Conservation (phyloP, 1,284 basidiomycete species). For the Boletus holoroseus region DNA sequence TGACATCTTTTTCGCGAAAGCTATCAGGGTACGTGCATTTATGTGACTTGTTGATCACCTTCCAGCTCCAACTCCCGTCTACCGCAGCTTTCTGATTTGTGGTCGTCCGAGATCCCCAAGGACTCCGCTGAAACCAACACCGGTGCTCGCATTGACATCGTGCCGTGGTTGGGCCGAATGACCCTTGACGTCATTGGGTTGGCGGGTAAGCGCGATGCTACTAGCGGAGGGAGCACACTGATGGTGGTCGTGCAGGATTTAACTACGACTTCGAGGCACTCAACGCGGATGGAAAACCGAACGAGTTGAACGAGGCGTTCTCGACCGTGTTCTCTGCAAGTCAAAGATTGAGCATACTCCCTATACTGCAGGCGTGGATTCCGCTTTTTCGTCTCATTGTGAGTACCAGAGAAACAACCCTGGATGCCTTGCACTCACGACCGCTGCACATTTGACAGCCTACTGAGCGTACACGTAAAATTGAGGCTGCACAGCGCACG, state of each 20-base stretch:
- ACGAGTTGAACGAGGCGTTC: constrained; percentile 51
- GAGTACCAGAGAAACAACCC: constrained; percentile 13
- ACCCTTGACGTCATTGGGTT: constrained; percentile 68
- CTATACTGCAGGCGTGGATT: constrained; percentile 36
- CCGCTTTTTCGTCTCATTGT: constrained; percentile 44
- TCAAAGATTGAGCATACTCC: constrained; percentile 25
- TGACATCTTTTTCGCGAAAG: constrained; percentile 49
- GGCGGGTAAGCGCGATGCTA: constrained; percentile 41
- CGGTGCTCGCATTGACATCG: constrained; percentile 40
- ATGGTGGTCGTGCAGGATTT: constrained; percentile 42
- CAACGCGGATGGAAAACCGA: constrained; percentile 34
- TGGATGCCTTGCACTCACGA: background rate
- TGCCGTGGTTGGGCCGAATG: constrained; percentile 50
- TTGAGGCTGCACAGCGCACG: constrained; percentile 19
- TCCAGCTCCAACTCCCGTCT: background rate
- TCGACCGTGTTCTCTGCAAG: constrained; percentile 36
- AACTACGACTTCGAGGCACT: constrained; percentile 60
- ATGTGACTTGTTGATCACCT: background rate
- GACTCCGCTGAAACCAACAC: constrained; percentile 11
- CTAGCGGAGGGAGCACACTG: background rate
- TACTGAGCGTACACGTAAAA: constrained; percentile 8
- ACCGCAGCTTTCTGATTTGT: constrained; percentile 44
- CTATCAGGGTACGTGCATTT: constrained; percentile 37
- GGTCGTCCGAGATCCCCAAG: constrained; percentile 33
- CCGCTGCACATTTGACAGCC: constrained; percentile 12